Percentiles rank a stretch among this genome's conserved stretches.
phyloP scores from a whole-genome alignment of 495 filamentous ascomycete species.

The Tuber magnatum region DNA sequence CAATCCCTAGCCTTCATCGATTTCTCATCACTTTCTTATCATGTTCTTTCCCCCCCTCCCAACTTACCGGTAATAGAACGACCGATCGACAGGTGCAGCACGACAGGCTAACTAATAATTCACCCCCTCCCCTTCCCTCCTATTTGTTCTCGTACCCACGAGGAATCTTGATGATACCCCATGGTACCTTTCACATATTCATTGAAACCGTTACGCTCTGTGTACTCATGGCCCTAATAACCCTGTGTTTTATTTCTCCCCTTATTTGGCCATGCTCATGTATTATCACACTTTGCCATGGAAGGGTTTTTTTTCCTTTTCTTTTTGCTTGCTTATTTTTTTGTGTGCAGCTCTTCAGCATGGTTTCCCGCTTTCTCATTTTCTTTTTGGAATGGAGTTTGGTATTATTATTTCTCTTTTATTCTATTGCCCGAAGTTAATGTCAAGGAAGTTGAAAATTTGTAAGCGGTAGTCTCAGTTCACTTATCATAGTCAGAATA shows the following conservation, averaged over 20 bases:
- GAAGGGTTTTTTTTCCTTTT: not conserved
- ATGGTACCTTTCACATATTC: not conserved
- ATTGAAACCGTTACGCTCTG: not conserved
- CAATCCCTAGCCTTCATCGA: not conserved
- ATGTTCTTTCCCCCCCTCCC: not conserved
- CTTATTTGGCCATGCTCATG: not conserved
- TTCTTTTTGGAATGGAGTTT: not conserved
- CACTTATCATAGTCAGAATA: not conserved
- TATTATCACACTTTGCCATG: conserved; percentile 2
- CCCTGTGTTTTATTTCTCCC: not conserved
- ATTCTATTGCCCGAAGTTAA: not conserved
- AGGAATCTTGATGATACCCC: not conserved
- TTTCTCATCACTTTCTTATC: not conserved
- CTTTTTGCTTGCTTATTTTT: not conserved
- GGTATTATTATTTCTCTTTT: not conserved
- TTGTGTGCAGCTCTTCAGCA: not conserved
- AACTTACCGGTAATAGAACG: not conserved
- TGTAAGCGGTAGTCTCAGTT: not conserved
- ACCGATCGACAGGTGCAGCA: not conserved
- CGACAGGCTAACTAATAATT: not conserved
- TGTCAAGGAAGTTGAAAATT: not conserved
- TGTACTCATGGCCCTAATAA: not conserved
- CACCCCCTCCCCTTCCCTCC: not conserved
- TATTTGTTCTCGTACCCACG: not conserved
- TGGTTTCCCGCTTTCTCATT: not conserved